phyloP scores from a whole-genome alignment of 306 rosid genomes.

The Trichosanthes truncata region DNA sequence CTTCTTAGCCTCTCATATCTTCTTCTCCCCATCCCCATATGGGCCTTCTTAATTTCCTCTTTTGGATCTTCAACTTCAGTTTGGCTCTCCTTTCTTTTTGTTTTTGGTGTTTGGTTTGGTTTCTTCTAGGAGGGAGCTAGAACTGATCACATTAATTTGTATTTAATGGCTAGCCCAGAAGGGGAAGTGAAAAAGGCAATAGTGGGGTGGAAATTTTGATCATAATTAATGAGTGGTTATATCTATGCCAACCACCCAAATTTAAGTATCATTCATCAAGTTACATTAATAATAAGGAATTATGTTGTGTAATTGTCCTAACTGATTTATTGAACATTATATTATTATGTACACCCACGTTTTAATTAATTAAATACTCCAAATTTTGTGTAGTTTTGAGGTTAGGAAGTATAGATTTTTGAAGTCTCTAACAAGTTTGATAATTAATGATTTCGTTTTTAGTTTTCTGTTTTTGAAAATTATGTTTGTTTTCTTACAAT shows the following conservation, averaged over 20 bases:
- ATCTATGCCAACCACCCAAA: background rate
- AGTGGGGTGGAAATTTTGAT: background rate
- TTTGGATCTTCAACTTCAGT: background rate
- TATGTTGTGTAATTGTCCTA: background rate
- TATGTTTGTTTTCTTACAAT: too few relatives aligned
- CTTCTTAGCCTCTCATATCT: slow-evolving; percentile 2
- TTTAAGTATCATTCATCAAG: background rate
- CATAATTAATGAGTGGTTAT: background rate
- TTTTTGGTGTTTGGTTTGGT: background rate
- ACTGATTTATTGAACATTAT: background rate
- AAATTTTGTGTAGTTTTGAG: background rate
- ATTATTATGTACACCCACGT: background rate
- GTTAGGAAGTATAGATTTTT: too few relatives aligned
- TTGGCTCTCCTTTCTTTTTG: background rate
- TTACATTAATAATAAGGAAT: background rate
- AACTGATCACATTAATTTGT: background rate
- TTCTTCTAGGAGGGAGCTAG: background rate
- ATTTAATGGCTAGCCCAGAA: background rate
- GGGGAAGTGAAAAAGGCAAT: background rate
- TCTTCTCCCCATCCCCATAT: background rate
- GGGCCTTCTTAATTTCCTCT: background rate
- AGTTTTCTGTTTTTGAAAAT: too few relatives aligned
- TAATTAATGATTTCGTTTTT: too few relatives aligned
- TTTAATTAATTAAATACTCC: background rate
- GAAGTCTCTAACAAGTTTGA: too few relatives aligned